Evolutionary conservation across 805 yeast genomes (phyloP), one percentile per base, ranked within the genome.

Genomic region (Helenozyma baotianmanensis): DNA sequence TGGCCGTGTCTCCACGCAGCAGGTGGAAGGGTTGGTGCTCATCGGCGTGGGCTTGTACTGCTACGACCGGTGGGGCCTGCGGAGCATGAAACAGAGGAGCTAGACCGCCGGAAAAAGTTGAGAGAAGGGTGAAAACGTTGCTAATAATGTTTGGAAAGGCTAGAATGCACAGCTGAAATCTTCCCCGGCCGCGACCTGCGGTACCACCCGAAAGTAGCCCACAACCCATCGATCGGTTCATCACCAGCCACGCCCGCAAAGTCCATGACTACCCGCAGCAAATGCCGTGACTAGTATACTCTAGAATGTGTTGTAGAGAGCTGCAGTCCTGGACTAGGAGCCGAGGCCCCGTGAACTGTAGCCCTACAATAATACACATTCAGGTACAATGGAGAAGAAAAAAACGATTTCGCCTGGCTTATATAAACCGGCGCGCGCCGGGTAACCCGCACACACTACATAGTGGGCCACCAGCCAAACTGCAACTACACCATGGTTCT

Each of bases 51-150:
- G 88, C 0, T 51, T 80, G 25, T 80, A 74, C 47, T 56, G 76
- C 33, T 80, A 80, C 51, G 85, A 80, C 50, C 67, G 72, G 49
- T 78, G 87, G 87, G 70, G 70, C n/a, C 54, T 62, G 23, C 43
- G 53, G 29, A 41, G 53, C 23, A 30, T 51, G 16, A 50, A 42
- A 33, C 40, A 40, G 13, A 30, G 36, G 27, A 25, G 35, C 7
- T n/a, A n/a, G n/a, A n/a, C n/a, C n/a, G n/a, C n/a, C n/a, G n/a
- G n/a, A n/a, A n/a, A n/a, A n/a, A n/a, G n/a, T n/a, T n/a, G n/a
- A n/a, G n/a, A n/a, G n/a, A n/a, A n/a, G n/a, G n/a, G 10, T 24
- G 25, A 25, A 27, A 22, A 27, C 9, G n/a, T n/a, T n/a, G n/a
- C n/a, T n/a, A n/a, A n/a, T n/a, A n/a, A n/a, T 60, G 66, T 61